Conservation (phyloP, 2,329 filamentous ascomycete species). For the Alternaria ventricosa region DNA sequence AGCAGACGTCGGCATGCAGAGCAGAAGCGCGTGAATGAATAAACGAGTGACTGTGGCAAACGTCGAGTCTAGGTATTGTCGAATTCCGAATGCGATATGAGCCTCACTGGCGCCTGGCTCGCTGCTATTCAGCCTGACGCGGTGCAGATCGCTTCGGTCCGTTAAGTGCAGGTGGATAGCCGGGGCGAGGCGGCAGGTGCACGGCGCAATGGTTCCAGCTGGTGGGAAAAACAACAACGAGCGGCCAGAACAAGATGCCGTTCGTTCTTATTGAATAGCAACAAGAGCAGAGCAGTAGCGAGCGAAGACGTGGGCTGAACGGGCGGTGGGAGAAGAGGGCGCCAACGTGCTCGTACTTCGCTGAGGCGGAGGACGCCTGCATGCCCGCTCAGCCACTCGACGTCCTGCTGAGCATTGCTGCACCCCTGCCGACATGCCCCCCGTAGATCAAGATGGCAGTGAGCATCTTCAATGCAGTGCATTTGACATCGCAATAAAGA, state of each 20-base stretch:
- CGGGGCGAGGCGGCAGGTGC: conserved; percentile 19
- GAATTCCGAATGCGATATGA: conserved; percentile 3
- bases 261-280: background rate
- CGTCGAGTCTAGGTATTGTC: conserved; percentile 5
- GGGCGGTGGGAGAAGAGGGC: conserved; percentile 13
- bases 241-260: background rate
- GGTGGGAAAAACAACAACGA: conserved; percentile 11
- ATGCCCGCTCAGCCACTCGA: conserved; percentile 27
- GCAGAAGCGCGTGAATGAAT: background rate
- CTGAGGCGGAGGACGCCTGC: conserved; percentile 27
- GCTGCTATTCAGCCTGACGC: conserved; percentile 31
- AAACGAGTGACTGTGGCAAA: conserved; percentile 18
- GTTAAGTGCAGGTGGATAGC: conserved; percentile 12
- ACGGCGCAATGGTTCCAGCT: conserved; percentile 7
- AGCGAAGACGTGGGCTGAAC: conserved; percentile 5
- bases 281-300: conserved; percentile 2
- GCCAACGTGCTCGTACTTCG: conserved; percentile 21
- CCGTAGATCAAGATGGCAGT: conserved; percentile 5
- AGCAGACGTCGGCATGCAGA: conserved; percentile 23
- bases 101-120: conserved; percentile 13
- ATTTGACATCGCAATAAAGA: background rate
- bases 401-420: conserved; percentile 15
- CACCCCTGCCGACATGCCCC: conserved; percentile 11
- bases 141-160: conserved; percentile 28
- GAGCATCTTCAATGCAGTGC: background rate